These are phyloP conservation scores for Beauveria scarabaeidicola DNA, from an alignment of 2,329 filamentous ascomycete genomes.

Conservation along the genomic window DNA sequence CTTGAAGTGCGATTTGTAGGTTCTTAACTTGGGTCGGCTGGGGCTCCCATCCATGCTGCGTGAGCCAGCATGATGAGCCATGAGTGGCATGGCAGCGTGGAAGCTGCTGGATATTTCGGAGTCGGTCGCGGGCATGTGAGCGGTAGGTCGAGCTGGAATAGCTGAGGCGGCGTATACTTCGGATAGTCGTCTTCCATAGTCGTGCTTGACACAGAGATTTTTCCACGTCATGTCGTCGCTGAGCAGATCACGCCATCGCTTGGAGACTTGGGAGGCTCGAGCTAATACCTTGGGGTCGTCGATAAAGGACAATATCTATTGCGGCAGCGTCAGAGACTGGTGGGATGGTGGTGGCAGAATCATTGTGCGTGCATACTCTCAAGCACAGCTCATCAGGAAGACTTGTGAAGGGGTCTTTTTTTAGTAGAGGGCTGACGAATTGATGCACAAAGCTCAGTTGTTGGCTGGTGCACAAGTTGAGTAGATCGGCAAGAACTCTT, in stretches of 20 bases:
- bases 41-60: conserved; percentile 48
- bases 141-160: conserved; percentile 23
- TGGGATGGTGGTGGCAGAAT: background rate
- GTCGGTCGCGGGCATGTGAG: conserved; percentile 24
- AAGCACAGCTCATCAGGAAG: conserved; percentile 90
- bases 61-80: conserved; percentile 29
- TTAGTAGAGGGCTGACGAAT: conserved; percentile 86
- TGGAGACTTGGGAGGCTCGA: conserved; percentile 90
- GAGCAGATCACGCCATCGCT: conserved; percentile 84
- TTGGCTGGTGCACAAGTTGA: conserved; percentile 92
- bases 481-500: conserved; percentile 73
- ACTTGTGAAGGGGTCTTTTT: conserved; percentile 91
- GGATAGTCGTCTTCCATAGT: conserved; percentile 60
- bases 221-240: conserved; percentile 99
- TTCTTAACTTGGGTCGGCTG: conserved; percentile 57
- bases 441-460: conserved; percentile 93
- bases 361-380: conserved; percentile 50
- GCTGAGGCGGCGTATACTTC: conserved; percentile 34
- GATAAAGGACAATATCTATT: conserved; percentile 85
- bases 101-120: conserved; percentile 34
- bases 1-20: conserved; percentile 96
- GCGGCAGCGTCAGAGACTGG: background rate
- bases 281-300: conserved; percentile 93
- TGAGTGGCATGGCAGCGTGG: conserved; percentile 33
- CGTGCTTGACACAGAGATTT: conserved; percentile 90